A percentile compares a stretch with the other conserved stretches of the same genome.
These are phyloP conservation scores for Zasmidium citrigriseum DNA, from an alignment of 2,329 filamentous ascomycete species.

Conservation along the genomic window DNA sequence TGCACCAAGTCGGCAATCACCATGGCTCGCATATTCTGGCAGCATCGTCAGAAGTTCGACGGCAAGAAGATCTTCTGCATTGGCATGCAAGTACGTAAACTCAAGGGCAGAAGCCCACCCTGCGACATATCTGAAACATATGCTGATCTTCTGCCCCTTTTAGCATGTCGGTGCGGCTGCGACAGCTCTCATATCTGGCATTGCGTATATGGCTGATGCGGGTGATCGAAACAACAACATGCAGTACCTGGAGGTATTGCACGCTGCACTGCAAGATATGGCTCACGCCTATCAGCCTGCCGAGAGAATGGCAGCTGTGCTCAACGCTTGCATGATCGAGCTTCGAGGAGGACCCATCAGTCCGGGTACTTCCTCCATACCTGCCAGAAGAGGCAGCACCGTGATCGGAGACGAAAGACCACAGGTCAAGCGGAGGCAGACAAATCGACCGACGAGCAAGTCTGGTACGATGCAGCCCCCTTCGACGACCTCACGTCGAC, in stretches of 20 bases:
- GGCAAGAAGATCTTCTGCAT: slow-evolving; percentile 27
- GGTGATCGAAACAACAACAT: slow-evolving; percentile 27
- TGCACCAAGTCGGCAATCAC: slow-evolving; percentile 28
- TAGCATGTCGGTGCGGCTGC: slow-evolving; percentile 29
- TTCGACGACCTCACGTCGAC: slow-evolving; percentile 6
- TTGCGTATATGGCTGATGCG: slow-evolving; percentile 27
- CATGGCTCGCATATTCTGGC: slow-evolving; percentile 29
- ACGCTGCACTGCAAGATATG: slow-evolving; percentile 28
- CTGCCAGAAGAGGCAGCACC: slow-evolving; percentile 22
- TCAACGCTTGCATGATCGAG: slow-evolving; percentile 28
- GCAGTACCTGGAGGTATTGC: slow-evolving; percentile 29
- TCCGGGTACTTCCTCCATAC: slow-evolving; percentile 14
- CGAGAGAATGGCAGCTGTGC: slow-evolving; percentile 25
- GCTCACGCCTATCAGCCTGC: slow-evolving; percentile 26
- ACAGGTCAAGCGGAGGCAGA: slow-evolving; percentile 23
- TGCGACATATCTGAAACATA: no score
- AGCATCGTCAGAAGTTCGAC: slow-evolving; percentile 28
- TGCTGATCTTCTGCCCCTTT: no score
- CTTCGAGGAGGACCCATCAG: slow-evolving; percentile 27
- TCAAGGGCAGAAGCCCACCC: no score
- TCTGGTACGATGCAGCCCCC: slow-evolving; percentile 20
- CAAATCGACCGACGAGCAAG: slow-evolving; percentile 1
- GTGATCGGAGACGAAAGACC: slow-evolving; percentile 18
- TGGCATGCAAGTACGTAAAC: no score
- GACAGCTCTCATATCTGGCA: slow-evolving; percentile 27